Evolutionary conservation across 495 filamentous ascomycete species (phyloP).

Genomic region (Peziza echinospora): DNA sequence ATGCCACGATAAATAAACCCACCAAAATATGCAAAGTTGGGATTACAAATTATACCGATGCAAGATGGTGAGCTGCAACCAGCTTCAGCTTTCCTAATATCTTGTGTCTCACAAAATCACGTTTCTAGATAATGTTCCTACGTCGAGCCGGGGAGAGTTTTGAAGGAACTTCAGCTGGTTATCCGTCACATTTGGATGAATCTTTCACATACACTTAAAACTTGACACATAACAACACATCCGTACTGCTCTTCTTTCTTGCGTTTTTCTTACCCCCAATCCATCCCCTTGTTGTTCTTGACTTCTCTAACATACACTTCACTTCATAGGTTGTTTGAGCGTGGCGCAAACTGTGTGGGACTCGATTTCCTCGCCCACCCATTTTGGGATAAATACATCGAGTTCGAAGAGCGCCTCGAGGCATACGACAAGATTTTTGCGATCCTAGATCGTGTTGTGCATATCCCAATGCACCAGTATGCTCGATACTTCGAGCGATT

Average conservation of each 20-base stretch:
- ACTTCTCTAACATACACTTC: constrained; percentile 21
- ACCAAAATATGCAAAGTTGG: no score
- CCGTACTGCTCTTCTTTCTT: constrained; percentile 16
- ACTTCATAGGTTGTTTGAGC: constrained; percentile 62
- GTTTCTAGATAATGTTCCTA: neutral
- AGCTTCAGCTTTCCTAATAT: neutral
- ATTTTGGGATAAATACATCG: constrained; percentile 98
- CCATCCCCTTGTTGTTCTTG: constrained; percentile 6
- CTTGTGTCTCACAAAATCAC: neutral
- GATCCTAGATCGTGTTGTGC: constrained; percentile 65
- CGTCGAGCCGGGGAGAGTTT: neutral
- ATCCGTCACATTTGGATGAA: neutral
- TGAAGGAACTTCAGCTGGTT: neutral
- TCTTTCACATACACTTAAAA: neutral
- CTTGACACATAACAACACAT: constrained; percentile 8
- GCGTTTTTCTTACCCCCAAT: constrained; percentile 16
- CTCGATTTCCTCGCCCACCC: constrained; percentile 85
- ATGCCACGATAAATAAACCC: no score
- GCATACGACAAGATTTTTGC: constrained; percentile 69
- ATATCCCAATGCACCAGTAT: constrained; percentile 94
- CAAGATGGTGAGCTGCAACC: neutral
- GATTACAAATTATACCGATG: no score
- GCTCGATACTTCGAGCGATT: constrained; percentile 86
- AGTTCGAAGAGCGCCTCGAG: constrained; percentile 81
- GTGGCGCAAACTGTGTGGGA: constrained; percentile 64